Conservation (phyloP, 2,329 filamentous ascomycete genomes). For the Colletotrichum theobromicola region DNA sequence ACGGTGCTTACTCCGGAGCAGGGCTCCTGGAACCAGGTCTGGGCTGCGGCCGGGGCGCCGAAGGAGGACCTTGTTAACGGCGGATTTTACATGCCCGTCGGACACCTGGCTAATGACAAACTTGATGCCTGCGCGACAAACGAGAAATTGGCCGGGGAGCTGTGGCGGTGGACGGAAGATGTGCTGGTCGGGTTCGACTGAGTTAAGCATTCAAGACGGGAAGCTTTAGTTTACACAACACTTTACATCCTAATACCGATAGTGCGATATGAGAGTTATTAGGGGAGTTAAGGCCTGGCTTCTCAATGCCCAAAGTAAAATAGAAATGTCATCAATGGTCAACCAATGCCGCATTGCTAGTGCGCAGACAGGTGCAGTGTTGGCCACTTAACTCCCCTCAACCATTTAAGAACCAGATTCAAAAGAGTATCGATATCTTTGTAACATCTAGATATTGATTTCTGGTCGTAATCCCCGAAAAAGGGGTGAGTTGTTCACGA, state of each 20-base stretch:
- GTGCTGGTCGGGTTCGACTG: conserved; percentile 3
- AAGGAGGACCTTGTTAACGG: conserved; percentile 23
- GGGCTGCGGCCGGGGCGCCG: conserved; percentile 31
- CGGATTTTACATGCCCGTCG: conserved; percentile 34
- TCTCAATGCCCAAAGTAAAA: neutral
- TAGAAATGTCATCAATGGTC: rapidly evolving
- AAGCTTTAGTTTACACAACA: too few species aligned
- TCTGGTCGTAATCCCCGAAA: neutral
- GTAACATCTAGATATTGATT: rapidly evolving
- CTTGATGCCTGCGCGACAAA: conserved; percentile 25
- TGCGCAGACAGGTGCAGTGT: neutral
- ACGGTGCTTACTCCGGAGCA: conserved; percentile 30
- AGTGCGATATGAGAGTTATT: neutral
- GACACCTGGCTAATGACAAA: conserved; percentile 24
- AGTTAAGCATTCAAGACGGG: neutral
- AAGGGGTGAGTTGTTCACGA: neutral
- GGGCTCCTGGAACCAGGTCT: conserved; percentile 34
- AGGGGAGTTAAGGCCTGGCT: neutral
- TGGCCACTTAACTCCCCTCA: neutral
- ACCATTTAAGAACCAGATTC: neutral
- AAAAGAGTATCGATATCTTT: neutral
- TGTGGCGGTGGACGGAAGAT: conserved; percentile 45
- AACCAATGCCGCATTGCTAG: neutral
- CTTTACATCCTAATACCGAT: neutral
- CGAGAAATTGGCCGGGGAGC: conserved; percentile 33